Evolutionary conservation across 2,329 filamentous ascomycete species (phyloP).

Genomic region (Cercospora brassicicola): DNA sequence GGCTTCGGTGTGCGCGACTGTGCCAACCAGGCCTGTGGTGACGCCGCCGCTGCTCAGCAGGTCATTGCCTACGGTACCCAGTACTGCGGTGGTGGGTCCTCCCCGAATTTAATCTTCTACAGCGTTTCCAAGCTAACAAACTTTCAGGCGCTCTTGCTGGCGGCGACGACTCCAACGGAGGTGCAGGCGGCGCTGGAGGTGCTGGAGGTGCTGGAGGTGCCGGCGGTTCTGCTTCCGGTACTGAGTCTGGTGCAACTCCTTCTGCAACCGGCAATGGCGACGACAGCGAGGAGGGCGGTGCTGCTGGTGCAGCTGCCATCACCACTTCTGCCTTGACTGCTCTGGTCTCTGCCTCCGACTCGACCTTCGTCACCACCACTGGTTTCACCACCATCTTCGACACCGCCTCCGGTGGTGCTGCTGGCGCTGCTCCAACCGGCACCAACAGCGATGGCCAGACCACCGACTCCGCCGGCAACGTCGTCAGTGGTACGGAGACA

Average conservation of each 20-base stretch:
- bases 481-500: constrained; percentile 18
- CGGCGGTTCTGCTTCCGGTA: constrained; percentile 14
- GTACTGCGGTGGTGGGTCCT: constrained; percentile 37
- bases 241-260: constrained; percentile 10
- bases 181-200: constrained; percentile 14
- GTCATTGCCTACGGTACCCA: constrained; percentile 39
- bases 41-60: constrained; percentile 27
- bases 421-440: constrained; percentile 17
- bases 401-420: constrained; percentile 3
- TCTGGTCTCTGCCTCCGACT: constrained; percentile 34
- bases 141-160: constrained; percentile 19
- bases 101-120: neutral
- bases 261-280: constrained; percentile 5
- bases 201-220: constrained; percentile 15
- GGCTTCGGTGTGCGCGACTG: constrained; percentile 45
- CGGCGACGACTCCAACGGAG: constrained; percentile 18
- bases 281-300: neutral
- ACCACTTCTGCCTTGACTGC: constrained; percentile 37
- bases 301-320: constrained; percentile 21
- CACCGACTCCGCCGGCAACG: constrained; percentile 16
- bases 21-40: constrained; percentile 39
- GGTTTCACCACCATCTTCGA: constrained; percentile 40
- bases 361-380: constrained; percentile 37
- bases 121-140: constrained; percentile 3
- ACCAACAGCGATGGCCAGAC: constrained; percentile 10